These are phyloP conservation scores for Trametes villosa DNA, from an alignment of 768 basidiomycete species.

Conservation along the genomic window DNA sequence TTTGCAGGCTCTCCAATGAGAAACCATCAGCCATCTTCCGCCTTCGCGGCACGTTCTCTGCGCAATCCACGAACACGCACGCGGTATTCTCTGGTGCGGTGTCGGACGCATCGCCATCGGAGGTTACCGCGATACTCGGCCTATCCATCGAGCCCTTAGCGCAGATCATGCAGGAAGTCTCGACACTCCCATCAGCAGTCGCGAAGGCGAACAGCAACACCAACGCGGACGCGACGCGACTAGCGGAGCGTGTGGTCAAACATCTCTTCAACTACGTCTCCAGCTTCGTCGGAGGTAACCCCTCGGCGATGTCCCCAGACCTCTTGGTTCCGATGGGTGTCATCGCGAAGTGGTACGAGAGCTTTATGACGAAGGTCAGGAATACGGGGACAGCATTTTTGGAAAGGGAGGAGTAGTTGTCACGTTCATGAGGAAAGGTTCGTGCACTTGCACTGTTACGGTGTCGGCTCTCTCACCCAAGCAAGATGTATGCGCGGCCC, in stretches of 20 bases:
- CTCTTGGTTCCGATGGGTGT: conserved; percentile 24
- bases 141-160: conserved; percentile 78
- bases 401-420: conserved; percentile 19
- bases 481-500: too few relatives aligned
- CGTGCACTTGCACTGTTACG: too few relatives aligned
- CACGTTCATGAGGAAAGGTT: background rate
- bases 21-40: conserved; percentile 91
- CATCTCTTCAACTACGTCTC: conserved; percentile 43
- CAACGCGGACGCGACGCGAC: conserved; percentile 49
- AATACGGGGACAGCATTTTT: conserved; percentile 25
- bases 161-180: conserved; percentile 62
- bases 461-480: too few relatives aligned
- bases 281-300: conserved; percentile 25
- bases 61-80: conserved; percentile 35
- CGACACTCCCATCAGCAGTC: conserved; percentile 43
- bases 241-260: conserved; percentile 73
- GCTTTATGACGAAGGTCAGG: conserved; percentile 24
- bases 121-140: conserved; percentile 76
- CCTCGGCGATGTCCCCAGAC: conserved; percentile 16
- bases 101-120: conserved; percentile 32
- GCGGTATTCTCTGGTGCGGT: conserved; percentile 36
- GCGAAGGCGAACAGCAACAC: conserved; percentile 21
- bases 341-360: conserved; percentile 29
- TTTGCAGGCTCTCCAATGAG: conserved; percentile 79
- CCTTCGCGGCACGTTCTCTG: conserved; percentile 65